A percentile compares a stretch with the other conserved stretches of the same genome.
These are phyloP conservation scores for Grigorovia jiainica DNA, from an alignment of 805 yeast genomes.

Conservation along the genomic window DNA sequence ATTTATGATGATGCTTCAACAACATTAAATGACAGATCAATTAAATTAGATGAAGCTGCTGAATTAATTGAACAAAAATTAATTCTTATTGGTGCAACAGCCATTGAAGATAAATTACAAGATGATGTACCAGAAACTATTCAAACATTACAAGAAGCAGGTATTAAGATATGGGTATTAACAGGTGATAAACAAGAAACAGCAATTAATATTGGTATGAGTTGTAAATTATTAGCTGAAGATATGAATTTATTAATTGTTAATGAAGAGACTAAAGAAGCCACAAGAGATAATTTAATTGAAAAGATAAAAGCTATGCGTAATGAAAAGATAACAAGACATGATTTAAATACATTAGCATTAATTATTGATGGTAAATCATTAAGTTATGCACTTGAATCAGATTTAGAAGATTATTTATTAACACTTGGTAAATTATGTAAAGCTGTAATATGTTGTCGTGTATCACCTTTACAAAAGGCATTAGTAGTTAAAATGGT, in stretches of 20 bases:
- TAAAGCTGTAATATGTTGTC: slow-evolving; percentile 94
- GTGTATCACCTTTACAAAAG: slow-evolving; percentile 95
- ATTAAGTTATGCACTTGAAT: slow-evolving; percentile 73
- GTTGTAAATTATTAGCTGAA: slow-evolving; percentile 86
- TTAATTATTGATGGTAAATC: slow-evolving; percentile 92
- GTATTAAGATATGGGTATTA: slow-evolving; percentile 93
- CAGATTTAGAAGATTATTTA: slow-evolving; percentile 66
- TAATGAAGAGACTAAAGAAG: slow-evolving; percentile 76
- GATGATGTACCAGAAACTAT: slow-evolving; percentile 98
- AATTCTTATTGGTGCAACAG: slow-evolving; percentile 88
- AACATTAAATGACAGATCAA: slow-evolving; percentile 62
- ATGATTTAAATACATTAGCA: slow-evolving; percentile 73
- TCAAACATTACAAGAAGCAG: slow-evolving; percentile 90
- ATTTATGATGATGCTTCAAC: slow-evolving; percentile 74
- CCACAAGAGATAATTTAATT: slow-evolving; percentile 59
- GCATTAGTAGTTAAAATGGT: slow-evolving; percentile 94
- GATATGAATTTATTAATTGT: slow-evolving; percentile 90
- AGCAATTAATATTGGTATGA: slow-evolving; percentile 97
- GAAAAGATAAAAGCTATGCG: slow-evolving; percentile 68
- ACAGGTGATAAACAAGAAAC: slow-evolving; percentile 99
- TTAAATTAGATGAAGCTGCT: slow-evolving; percentile 78
- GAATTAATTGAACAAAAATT: slow-evolving; percentile 76
- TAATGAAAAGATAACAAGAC: slow-evolving; percentile 54
- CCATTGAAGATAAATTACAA: slow-evolving; percentile 94
- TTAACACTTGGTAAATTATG: slow-evolving; percentile 76